Percentiles rank a stretch among this genome's conserved stretches.
These are phyloP conservation scores for Collybiopsis luxurians DNA, from an alignment of 768 basidiomycete genomes.

Conservation along the genomic window DNA sequence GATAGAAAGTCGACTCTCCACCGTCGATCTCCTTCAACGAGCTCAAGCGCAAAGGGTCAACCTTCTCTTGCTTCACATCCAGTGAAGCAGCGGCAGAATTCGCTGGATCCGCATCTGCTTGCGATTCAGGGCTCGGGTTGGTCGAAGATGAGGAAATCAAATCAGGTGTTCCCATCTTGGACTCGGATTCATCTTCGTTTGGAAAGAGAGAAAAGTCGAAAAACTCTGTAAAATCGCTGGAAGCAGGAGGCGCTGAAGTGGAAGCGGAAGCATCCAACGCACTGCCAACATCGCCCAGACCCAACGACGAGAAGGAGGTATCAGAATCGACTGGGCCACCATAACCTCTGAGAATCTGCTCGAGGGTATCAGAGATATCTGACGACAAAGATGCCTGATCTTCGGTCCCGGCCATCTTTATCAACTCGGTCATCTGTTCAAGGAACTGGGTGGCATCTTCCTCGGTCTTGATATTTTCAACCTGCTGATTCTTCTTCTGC, in stretches of 20 bases:
- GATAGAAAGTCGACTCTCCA: slow-evolving; percentile 70
- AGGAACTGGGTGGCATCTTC: slow-evolving; percentile 65
- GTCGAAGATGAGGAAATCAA: slow-evolving; percentile 68
- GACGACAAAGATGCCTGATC: slow-evolving; percentile 40
- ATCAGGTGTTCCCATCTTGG: slow-evolving; percentile 75
- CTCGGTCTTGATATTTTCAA: slow-evolving; percentile 57
- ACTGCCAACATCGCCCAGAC: slow-evolving; percentile 29
- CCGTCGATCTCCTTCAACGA: slow-evolving; percentile 72
- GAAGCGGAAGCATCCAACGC: slow-evolving; percentile 19
- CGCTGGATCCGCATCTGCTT: slow-evolving; percentile 54
- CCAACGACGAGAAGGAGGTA: slow-evolving; percentile 31
- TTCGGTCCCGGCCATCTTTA: slow-evolving; percentile 50
- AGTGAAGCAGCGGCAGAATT: slow-evolving; percentile 39
- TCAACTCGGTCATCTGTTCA: slow-evolving; percentile 60
- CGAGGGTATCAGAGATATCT: slow-evolving; percentile 60
- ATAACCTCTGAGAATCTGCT: slow-evolving; percentile 60
- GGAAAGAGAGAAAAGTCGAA: slow-evolving; percentile 69
- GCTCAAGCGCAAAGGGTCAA: slow-evolving; percentile 56
- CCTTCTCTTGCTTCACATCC: slow-evolving; percentile 55
- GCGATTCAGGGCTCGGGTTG: slow-evolving; percentile 76
- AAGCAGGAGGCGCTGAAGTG: slow-evolving; percentile 24
- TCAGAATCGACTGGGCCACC: slow-evolving; percentile 38
- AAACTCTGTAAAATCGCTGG: slow-evolving; percentile 56
- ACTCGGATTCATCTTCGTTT: slow-evolving; percentile 55
- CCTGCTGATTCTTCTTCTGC: slow-evolving; percentile 36